These are phyloP conservation scores for Teunomyces lycoperdinae DNA, from an alignment of 805 yeast species.

Conservation along the genomic window DNA sequence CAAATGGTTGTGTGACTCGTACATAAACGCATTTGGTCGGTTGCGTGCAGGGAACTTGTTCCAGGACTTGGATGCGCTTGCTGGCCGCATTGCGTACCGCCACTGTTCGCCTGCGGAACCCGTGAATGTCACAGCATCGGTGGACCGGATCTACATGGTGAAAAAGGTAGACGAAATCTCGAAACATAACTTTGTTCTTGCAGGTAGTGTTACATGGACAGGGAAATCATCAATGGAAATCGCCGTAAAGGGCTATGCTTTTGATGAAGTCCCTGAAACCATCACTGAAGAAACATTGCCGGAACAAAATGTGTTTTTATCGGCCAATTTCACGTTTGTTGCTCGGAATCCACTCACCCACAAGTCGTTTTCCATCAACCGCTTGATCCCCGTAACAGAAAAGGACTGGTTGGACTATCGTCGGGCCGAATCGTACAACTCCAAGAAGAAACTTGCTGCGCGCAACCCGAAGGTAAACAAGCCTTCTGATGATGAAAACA, in stretches of 20 bases:
- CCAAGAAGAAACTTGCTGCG: conserved; percentile 78
- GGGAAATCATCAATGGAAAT: conserved; percentile 96
- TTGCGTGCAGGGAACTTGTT: conserved; percentile 89
- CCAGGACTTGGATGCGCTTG: conserved; percentile 90
- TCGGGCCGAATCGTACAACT: conserved; percentile 86
- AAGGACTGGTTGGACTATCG: conserved; percentile 79
- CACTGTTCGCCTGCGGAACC: conserved; percentile 97
- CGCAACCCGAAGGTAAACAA: conserved; percentile 57
- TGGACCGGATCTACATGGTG: conserved; percentile 85
- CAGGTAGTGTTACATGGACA: conserved; percentile 93
- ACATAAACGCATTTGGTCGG: conserved; percentile 88
- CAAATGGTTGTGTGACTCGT: conserved; percentile 76
- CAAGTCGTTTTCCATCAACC: conserved; percentile 81
- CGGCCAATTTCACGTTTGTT: conserved; percentile 92
- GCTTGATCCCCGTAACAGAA: conserved; percentile 70
- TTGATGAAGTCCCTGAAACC: conserved; percentile 49
- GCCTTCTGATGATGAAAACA: conserved; percentile 68
- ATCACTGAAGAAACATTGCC: conserved; percentile 58
- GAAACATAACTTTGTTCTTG: conserved; percentile 72
- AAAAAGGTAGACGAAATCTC: conserved; percentile 77
- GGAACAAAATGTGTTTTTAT: conserved; percentile 68
- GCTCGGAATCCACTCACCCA: conserved; percentile 95
- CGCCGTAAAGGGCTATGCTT: conserved; percentile 82
- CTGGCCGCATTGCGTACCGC: conserved; percentile 89
- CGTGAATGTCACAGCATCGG: conserved; percentile 92